A percentile compares a stretch with the other conserved stretches of the same genome.
Conservation (phyloP, 2,329 filamentous ascomycete species). For the Septoria linicola region DNA sequence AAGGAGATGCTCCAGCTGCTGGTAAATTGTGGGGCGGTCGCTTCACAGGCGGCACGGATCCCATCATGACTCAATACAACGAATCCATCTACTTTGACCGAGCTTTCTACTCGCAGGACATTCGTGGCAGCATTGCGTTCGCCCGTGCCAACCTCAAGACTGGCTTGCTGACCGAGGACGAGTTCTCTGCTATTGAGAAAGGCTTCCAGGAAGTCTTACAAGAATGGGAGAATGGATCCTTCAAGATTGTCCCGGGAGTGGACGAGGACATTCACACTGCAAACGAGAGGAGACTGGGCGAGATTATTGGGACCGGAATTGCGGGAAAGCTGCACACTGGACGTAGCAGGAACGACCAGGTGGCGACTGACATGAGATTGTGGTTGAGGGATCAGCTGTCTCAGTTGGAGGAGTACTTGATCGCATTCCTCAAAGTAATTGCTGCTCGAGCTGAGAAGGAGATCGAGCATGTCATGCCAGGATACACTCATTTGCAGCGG, state of each 20-base stretch:
- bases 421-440: slow-evolving; percentile 68
- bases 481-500: slow-evolving; percentile 84
- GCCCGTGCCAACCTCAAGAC: slow-evolving; percentile 74
- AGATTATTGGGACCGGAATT: slow-evolving; percentile 81
- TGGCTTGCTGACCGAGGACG: slow-evolving; percentile 69
- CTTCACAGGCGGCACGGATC: slow-evolving; percentile 72
- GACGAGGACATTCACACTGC: slow-evolving; percentile 58
- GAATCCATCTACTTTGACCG: slow-evolving; percentile 77
- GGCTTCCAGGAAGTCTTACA: slow-evolving; percentile 62
- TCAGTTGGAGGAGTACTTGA: slow-evolving; percentile 66
- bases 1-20: slow-evolving; percentile 26
- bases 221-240: slow-evolving; percentile 49
- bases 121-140: slow-evolving; percentile 76
- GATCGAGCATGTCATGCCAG: slow-evolving; percentile 77
- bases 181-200: slow-evolving; percentile 71
- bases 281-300: slow-evolving; percentile 59
- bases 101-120: slow-evolving; percentile 75
- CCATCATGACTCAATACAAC: slow-evolving; percentile 84
- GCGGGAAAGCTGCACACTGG: slow-evolving; percentile 88
- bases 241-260: slow-evolving; percentile 48
- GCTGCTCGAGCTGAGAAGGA: slow-evolving; percentile 69
- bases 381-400: slow-evolving; percentile 78
- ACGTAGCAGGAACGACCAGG: slow-evolving; percentile 85
- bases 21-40: slow-evolving; percentile 61
- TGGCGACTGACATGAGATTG: slow-evolving; percentile 85